These are phyloP conservation scores for Quercus berberidifolia DNA, from an alignment of 306 rosid species.

Conservation along the genomic window DNA sequence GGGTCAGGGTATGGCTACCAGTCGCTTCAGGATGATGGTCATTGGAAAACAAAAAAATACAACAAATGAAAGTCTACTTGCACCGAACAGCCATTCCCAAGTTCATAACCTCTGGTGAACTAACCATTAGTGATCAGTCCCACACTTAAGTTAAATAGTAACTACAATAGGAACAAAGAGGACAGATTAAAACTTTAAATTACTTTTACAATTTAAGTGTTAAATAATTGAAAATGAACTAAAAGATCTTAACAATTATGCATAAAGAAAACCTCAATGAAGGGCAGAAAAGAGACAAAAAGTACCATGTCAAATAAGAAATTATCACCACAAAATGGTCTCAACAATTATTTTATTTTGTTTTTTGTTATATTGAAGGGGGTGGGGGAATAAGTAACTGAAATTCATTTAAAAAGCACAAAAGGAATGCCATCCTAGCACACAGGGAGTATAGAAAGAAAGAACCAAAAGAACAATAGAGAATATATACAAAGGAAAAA, in stretches of 20 bases:
- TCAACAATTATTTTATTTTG: neutral
- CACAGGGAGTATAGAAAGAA: no score
- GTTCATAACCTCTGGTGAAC: neutral
- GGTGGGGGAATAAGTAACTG: no score
- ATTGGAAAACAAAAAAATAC: neutral
- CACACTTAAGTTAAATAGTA: neutral
- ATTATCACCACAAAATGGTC: neutral
- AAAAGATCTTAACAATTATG: neutral
- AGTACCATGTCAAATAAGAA: neutral
- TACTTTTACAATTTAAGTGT: neutral
- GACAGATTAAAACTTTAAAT: neutral
- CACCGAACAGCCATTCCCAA: neutral
- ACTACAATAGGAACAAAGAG: neutral
- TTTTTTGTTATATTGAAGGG: no score
- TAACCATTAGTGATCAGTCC: neutral
- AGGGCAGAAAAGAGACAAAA: neutral
- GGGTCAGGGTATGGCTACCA: neutral
- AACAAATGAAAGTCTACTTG: neutral
- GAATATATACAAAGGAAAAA: no score
- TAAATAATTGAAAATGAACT: neutral
- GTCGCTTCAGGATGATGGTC: neutral
- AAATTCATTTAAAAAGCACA: no score
- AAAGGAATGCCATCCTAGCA: no score
- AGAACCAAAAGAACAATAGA: no score
- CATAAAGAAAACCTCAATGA: neutral